Base-by-base conservation (phyloP, 164 flowering plant species). In the Magnolia kwangsiensis region DNA sequence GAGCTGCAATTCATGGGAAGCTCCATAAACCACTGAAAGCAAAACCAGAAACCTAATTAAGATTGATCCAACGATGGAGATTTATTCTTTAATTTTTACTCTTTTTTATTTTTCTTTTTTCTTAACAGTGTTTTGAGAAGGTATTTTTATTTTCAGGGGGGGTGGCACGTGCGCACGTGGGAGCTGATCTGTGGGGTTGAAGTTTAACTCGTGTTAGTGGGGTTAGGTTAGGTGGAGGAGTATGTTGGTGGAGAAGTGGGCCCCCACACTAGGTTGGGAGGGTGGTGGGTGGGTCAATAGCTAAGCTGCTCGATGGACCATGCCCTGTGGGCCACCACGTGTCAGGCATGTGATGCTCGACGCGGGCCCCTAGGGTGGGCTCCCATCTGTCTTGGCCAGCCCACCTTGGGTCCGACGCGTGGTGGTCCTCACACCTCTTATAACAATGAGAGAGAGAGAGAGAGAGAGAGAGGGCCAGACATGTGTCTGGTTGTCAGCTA, bases 1-100 rank as follows among this genome's bases (percentile, higher is more conserved):
- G 88, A 87, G 82, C 86, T 87, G 11, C 88, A 83, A 71, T 78
- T 87, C 77, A 87, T 88, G 91, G 76, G 77, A 63, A 73, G 73
- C 2, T 67, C 81, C 50, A 63, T 70, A 67, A 72, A 67, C 49
- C 75, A 76, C 16, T 78, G 23, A 3, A 27, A 66, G 20, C 71
- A 69, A 1, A 74, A 67, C 7, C 72, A 73, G 14, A 67, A 29
- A 7, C 70, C 70, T 29, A 27, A 27, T 64, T 20, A 50, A 51
- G 58, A 51, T 51, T 18, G 31, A 72, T 37, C 63, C 74, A 59
- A 20, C 13, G 64, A 8, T 10, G 18, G 23, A 51, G 51, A 76
- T 20, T 20, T 63, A 6, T 67, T 67, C 70, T 67, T 11, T 72
- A 58, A 13, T 72, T 59, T 31, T 63, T 72, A 13, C 49, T 19